Percentiles rank a stretch among this genome's conserved stretches.
Evolutionary conservation across 176 grass and related monocot species (phyloP).

Genomic region (Juncus inflexus): DNA sequence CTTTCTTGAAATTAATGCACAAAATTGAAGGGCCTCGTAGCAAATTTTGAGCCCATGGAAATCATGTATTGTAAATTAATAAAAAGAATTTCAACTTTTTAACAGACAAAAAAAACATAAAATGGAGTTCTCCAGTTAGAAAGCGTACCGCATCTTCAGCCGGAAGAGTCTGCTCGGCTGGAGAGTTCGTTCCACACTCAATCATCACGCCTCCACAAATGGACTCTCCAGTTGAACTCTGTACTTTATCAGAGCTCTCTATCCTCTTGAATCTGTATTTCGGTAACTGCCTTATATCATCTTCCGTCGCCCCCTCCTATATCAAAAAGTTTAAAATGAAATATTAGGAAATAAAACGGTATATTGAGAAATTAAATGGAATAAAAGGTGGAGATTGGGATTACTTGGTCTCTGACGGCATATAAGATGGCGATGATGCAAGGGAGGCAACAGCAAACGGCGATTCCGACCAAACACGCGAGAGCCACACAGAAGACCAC

Average conservation of each 20-base stretch:
- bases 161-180: conserved; percentile 67
- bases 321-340: conserved; percentile 14
- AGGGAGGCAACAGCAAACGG: conserved; percentile 93
- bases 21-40: too few relatives aligned
- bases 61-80: too few relatives aligned
- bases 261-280: conserved; percentile 75
- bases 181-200: conserved; percentile 61
- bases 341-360: conserved; percentile 4
- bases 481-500: conserved; percentile 93
- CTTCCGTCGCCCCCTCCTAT: conserved; percentile 91
- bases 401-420: conserved; percentile 96
- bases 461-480: conserved; percentile 90
- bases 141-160: conserved; percentile 86
- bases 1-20: too few relatives aligned
- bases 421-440: conserved; percentile 99
- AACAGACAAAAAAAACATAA: too few relatives aligned
- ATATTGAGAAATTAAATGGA: conserved; percentile 7
- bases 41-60: too few relatives aligned
- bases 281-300: conserved; percentile 68
- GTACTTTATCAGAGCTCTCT: conserved; percentile 64
- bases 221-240: conserved; percentile 48
- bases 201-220: conserved; percentile 68
- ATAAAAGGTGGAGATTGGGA: conserved; percentile 3
- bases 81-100: too few relatives aligned
- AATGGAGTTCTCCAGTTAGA: background rate